Evolutionary conservation across 2,329 filamentous ascomycete species (phyloP), one percentile per base, ranked within the genome.

Genomic region (Clonostachys rhizophaga): DNA sequence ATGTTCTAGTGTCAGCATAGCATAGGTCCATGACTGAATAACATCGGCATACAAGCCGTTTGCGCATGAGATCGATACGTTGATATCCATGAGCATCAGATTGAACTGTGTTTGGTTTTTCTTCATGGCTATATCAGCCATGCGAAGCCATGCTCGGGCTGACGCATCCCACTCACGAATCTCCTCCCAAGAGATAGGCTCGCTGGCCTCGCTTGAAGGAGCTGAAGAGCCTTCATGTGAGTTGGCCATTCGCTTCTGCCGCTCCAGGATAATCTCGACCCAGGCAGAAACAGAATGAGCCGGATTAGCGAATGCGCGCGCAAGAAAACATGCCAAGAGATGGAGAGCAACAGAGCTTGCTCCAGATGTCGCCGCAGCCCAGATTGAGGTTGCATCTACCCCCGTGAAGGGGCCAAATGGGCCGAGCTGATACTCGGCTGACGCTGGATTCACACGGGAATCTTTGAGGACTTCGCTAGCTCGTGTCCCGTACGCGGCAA

Each of bases 271-370:
- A 1, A 67, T 39, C 44, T 67, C 58, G 2, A 52, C 54, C 65
- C 65, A 67, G 7, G 65, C 54, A 0, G 62, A 62, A 0, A 52
- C 59, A 0, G 64, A 58, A 41, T 64, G 55, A 2, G 50, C 43
- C 0, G 50, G 42, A 2, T 49, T 50, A 1, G 14, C 17, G 9
- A 49, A 67, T 0, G 56, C 46, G 1, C 53, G 45, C 3, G 60
- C 64, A 1, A 67, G 48, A 44, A 68, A 51, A 34, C 65, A 67
- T 2, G 61, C 62, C 0, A 66, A 51, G 3, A 70, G 54, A 47
- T 68, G 58, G 0, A 67, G 48, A 3, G 47, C 48, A 2, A 70
- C 52, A 1, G 63, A 59, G 1, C 42, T 47, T 3, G 40, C 20
- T 1, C 57, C 53, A 2, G 65, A 69, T 5, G 56, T 59, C 2